Evolutionary conservation across 495 filamentous ascomycete genomes (phyloP).

Genomic region (Aspergillus diversus): DNA sequence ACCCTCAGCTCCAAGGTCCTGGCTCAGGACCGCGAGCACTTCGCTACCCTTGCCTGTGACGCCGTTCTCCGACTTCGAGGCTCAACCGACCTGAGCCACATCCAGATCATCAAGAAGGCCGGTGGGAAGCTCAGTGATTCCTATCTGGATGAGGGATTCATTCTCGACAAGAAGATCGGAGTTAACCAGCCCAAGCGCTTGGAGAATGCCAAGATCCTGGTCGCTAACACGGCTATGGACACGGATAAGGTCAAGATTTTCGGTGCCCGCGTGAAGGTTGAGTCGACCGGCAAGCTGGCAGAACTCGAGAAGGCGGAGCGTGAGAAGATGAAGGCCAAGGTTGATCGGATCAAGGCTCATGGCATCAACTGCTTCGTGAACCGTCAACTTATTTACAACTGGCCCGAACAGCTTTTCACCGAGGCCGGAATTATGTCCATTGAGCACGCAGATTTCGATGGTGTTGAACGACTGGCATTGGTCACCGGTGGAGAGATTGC

Average conservation of each 20-base stretch:
- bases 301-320: conserved; percentile 97
- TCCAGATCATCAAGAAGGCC: conserved; percentile 99
- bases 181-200: conserved; percentile 97
- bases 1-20: conserved; percentile 98
- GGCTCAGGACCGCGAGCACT: conserved; percentile 90
- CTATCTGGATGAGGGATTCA: conserved; percentile 97
- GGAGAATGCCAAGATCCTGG: conserved; percentile 96
- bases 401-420: conserved; percentile 98
- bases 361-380: conserved; percentile 99
- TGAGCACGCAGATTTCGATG: conserved; percentile 98
- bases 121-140: conserved; percentile 97
- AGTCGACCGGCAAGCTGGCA: conserved; percentile 91
- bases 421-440: conserved; percentile 98
- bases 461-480: conserved; percentile 90
- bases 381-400: conserved; percentile 98
- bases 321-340: conserved; percentile 99
- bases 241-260: conserved; percentile 99
- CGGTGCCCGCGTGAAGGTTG: conserved; percentile 90
- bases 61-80: conserved; percentile 89
- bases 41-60: conserved; percentile 88
- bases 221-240: conserved; percentile 98
- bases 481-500: conserved; percentile 97
- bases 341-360: conserved; percentile 97
- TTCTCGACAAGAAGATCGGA: conserved; percentile 97
- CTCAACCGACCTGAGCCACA: conserved; percentile 93